phyloP scores from a whole-genome alignment of 208 protist genomes.

The Leptomonas pyrrhocoris region DNA sequence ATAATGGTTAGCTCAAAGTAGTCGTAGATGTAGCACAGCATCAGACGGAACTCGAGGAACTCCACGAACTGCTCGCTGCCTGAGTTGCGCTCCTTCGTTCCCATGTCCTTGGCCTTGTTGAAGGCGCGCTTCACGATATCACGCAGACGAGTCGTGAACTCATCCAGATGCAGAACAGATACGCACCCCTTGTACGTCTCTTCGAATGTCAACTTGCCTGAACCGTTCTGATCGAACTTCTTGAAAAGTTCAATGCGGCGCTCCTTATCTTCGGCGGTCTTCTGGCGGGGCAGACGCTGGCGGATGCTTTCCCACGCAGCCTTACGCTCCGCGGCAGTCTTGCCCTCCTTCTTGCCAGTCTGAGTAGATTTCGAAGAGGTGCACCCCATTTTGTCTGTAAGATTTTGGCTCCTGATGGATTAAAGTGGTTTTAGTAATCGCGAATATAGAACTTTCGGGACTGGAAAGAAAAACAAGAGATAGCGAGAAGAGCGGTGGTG shows the following conservation, averaged over 20 bases:
- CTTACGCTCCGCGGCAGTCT: conserved; percentile 46
- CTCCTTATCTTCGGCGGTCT: conserved; percentile 44
- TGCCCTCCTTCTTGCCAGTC: conserved; percentile 35
- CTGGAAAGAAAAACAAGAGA: neutral
- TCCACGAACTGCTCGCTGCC: conserved; percentile 58
- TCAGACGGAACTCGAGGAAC: conserved; percentile 79
- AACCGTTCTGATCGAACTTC: conserved; percentile 67
- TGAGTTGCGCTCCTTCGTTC: conserved; percentile 33
- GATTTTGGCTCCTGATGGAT: conserved; percentile 9
- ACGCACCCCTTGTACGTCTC: conserved; percentile 63
- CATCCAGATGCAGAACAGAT: conserved; percentile 57
- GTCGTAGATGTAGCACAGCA: conserved; percentile 78
- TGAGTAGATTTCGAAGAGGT: conserved; percentile 23
- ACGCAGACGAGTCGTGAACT: conserved; percentile 62
- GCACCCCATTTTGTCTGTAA: conserved; percentile 33
- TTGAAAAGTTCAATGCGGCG: conserved; percentile 72
- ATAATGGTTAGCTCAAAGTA: conserved; percentile 77
- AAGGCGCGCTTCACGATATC: conserved; percentile 84
- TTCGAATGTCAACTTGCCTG: conserved; percentile 55
- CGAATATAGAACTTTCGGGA: neutral
- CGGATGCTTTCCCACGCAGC: conserved; percentile 48
- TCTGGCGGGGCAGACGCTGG: conserved; percentile 35
- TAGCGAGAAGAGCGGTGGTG: neutral
- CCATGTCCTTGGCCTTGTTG: conserved; percentile 70
- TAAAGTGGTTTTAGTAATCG: conserved; percentile 8